Conservation (phyloP, 2,329 filamentous ascomycete species). For the Trichophyton rubrum region DNA sequence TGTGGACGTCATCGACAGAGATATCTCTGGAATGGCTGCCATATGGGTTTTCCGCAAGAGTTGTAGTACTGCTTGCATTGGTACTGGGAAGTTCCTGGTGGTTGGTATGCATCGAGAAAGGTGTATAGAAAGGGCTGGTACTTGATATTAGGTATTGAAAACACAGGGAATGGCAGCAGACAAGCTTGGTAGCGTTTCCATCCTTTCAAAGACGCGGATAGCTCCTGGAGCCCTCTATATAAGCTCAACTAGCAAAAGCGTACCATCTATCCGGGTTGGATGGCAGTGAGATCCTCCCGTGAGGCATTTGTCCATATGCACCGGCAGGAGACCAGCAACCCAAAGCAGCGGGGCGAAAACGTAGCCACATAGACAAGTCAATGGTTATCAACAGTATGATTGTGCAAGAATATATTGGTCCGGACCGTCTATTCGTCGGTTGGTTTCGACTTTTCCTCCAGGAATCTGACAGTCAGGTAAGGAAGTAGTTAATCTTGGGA, state of each 20-base stretch:
- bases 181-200: neutral
- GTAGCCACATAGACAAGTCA: too few relatives aligned
- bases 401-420: too few relatives aligned
- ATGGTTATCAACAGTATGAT: too few relatives aligned
- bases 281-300: neutral
- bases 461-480: neutral
- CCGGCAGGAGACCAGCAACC: neutral
- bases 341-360: too few relatives aligned
- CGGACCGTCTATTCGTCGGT: neutral
- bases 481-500: neutral
- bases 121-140: neutral
- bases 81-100: neutral
- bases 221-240: neutral
- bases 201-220: neutral
- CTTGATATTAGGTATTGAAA: neutral
- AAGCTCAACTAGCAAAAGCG: neutral
- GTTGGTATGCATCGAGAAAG: neutral
- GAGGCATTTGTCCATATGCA: neutral
- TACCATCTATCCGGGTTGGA: neutral
- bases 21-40: neutral
- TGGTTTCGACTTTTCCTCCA: neutral
- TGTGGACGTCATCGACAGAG: neutral
- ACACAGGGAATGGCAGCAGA: neutral
- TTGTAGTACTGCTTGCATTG: neutral
- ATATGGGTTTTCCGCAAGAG: neutral